These are phyloP conservation scores for Mucor piriformis DNA, from an alignment of 371 early-diverging fungal genomes.

Conservation along the genomic window DNA sequence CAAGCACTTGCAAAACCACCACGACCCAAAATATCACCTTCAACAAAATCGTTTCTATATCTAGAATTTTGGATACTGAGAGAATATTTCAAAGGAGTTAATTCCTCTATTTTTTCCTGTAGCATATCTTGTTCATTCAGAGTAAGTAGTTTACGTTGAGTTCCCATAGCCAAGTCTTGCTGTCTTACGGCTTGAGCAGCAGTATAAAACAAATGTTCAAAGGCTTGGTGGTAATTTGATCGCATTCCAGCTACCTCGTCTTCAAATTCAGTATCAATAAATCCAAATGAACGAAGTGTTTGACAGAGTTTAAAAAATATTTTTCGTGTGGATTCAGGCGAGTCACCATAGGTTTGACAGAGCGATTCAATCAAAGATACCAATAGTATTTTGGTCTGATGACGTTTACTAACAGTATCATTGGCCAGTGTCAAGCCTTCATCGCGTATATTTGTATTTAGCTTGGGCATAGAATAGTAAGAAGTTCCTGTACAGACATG, in stretches of 20 bases:
- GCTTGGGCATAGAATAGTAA: background rate
- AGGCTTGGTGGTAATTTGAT: constrained; percentile 80
- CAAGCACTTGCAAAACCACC: constrained; percentile 96
- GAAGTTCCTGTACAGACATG: background rate
- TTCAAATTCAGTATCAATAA: constrained; percentile 83
- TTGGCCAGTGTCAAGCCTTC: constrained; percentile 2
- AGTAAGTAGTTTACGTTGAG: constrained; percentile 10
- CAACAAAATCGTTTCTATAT: constrained; percentile 85
- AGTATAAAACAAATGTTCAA: constrained; percentile 77
- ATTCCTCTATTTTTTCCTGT: constrained; percentile 18
- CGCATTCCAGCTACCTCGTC: constrained; percentile 76
- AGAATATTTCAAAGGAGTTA: background rate
- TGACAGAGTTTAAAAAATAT: constrained; percentile 79
- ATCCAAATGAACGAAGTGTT: constrained; percentile 65
- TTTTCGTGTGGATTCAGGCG: constrained; percentile 76
- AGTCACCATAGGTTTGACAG: constrained; percentile 81
- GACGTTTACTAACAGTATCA: constrained; percentile 49
- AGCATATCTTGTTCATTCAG: background rate
- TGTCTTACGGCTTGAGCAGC: constrained; percentile 71
- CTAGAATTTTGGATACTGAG: constrained; percentile 67
- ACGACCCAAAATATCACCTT: constrained; percentile 76
- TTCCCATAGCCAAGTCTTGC: constrained; percentile 10
- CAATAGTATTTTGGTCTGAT: constrained; percentile 71
- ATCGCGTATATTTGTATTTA: constrained; percentile 1
- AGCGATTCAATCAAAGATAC: constrained; percentile 83